Evolutionary conservation across 2,329 filamentous ascomycete species (phyloP), one percentile per base, ranked within the genome.

Genomic region (Trichoderma atrobrunneum): DNA sequence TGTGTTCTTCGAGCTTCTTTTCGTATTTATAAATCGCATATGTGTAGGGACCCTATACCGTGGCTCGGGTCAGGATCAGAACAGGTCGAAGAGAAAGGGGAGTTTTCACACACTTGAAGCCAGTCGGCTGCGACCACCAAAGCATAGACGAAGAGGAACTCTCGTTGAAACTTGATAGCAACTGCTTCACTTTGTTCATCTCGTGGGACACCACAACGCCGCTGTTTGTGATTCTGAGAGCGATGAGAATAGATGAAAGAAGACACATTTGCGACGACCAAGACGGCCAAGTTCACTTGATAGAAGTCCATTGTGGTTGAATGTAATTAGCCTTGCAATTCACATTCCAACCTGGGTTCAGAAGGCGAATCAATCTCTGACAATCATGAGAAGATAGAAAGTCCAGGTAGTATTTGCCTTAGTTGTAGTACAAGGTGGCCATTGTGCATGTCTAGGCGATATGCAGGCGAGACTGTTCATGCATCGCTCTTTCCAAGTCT

Each of bases 1-100:
- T 75, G 61, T 81, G 79, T 73, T 87, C 85, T 5, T 82, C 77
- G 1, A 87, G 80, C 6, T 79, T 76, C 72, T 86, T 85, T 63
- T 86, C 83, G 75, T 86, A 83, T 78, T 84, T 86, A 79, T 87
- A 87, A 11, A 87, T 82, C 5, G 84, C 84, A 74, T 87, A 87
- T 54, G 86, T 84, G 67, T 86, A 84, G 6, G 85, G 84, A 1
- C 84, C 83, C 81, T 84, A 28, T 39, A 10, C 28, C 30, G 60
- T 36, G 10, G 10, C 2, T 26, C 16, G 10, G 21, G 39, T 69
- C 28, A 69, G 21, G 7, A 21, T 43, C 3, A 11, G 21, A 7
- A 12, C 7, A 8, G 43, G 0, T 34, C 16, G 39, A 43, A 3
- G 57, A 36, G 10, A 18, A 6, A 24, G 18, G 2, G 16, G 10